Base-by-base conservation (phyloP, 1,284 basidiomycete species). In the Agaricales sp. region DNA sequence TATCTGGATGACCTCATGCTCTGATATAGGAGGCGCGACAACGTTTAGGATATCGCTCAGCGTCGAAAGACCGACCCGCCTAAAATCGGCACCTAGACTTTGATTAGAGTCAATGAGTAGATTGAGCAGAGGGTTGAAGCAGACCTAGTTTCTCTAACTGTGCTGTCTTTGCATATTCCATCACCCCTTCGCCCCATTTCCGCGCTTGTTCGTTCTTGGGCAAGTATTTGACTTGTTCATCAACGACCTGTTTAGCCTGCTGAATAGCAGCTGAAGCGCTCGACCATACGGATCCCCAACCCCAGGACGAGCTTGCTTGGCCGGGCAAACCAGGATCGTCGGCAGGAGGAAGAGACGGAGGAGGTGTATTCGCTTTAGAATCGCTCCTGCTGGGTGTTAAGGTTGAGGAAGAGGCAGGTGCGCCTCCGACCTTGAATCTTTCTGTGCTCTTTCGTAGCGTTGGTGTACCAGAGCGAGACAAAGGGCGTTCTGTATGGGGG, bases 21-120 rank as follows among this genome's bases (percentile, higher is more conserved):
- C 92, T 12, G 93, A 89, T 57, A 99, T 98, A 2, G 96, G 96
- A 21, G 96, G 96, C 0, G 95, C 96, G 47, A 99, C 95, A 14
- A 87, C 94, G 62, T 98, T 96, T 53, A 99, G 69, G 50, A 99
- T 82, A 51, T 95, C 93, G 2, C 81, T 90, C 21, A 96, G 67
- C 0, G 92, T 92, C 4, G 88, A 92, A 52, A 92, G 67, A 21
- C 92, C 91, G 24, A 89, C 86, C 43, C 82, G 78, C 60, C 84
- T 86, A 58, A 95, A 82, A 59, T 94, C 92, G 61, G 91, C 77
- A 46, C 92, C 92, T 93, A 58, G 35, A 51, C 45, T 39, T 21
- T 43, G n/a, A 45, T 26, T 16, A 21, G 12, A 49, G 20, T 51
- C 30, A 8, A 43, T 8, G 30, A 35, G n/a, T 35, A 35, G 12